Evolutionary conservation across 1,139 yeast species (phyloP).

Genomic region (Blastobotrys persicus): DNA sequence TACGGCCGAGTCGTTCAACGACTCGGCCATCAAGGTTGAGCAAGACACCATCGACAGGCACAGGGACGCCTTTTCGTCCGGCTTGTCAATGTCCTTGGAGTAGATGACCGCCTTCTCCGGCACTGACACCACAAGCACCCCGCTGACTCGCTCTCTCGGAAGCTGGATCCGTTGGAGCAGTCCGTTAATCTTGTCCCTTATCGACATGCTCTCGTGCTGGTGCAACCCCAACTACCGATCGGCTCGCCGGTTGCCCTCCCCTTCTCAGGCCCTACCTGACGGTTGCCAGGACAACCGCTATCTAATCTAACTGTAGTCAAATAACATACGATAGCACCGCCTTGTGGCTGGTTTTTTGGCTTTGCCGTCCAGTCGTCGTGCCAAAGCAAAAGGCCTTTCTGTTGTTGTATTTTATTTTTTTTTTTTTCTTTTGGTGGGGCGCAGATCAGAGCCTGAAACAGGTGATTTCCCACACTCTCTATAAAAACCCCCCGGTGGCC

Average conservation of each 20-base stretch:
- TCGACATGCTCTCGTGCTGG: neutral
- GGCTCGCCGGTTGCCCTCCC: neutral
- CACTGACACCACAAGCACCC: slow-evolving; percentile 15
- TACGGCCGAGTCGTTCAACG: slow-evolving; percentile 12
- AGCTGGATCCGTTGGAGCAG: slow-evolving; percentile 13
- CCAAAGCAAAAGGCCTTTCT: no score
- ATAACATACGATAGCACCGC: no score
- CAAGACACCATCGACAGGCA: slow-evolving; percentile 15
- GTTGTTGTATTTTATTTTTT: no score
- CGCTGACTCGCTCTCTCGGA: slow-evolving; percentile 13
- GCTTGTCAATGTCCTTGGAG: slow-evolving; percentile 10
- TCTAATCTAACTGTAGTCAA: no score
- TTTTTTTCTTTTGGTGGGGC: no score
- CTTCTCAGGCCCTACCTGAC: no score
- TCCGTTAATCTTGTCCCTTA: slow-evolving; percentile 7
- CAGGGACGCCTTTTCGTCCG: slow-evolving; percentile 15
- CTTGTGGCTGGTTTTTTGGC: no score
- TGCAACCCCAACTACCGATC: no score
- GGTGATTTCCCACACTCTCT: neutral
- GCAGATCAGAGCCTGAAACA: neutral
- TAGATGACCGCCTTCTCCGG: slow-evolving; percentile 15
- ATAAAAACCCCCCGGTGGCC: neutral
- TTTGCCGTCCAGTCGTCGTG: no score
- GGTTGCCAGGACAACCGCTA: no score
- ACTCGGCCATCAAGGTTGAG: slow-evolving; percentile 12